Evolutionary conservation across 169 alveolate species (phyloP), one percentile per base, ranked within the genome.

Genomic region (Babesia bovis): DNA sequence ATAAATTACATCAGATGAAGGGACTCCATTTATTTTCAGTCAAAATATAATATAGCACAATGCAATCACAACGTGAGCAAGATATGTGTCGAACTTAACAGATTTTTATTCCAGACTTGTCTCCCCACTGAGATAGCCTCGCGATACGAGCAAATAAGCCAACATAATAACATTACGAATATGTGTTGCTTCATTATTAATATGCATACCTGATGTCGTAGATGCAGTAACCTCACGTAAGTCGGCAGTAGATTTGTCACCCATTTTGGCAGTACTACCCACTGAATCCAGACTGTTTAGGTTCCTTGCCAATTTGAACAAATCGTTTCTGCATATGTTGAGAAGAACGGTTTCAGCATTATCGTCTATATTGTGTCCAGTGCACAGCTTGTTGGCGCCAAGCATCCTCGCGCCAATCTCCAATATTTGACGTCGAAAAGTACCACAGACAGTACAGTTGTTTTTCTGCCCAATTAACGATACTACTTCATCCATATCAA

Each of bases 331-430:
- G 42, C 96, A 85, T 42, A 95, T 82, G 84, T 97, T 97, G 96
- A 97, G 93, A 32, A 96, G 85, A 44, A 96, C 94, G 1, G 99
- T 97, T 86, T 97, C 99, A 6, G 99, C 98, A 36, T 94, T 91
- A 83, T 97, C 99, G 87, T 97, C 99, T 12, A 98, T 97, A 87
- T 96, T 97, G 83, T 97, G 99, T 0, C 99, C 99, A n/a, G 99
- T 97, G 53, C 95, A 93, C 25, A 97, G 89, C 49, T 92, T 94
- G 70, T 95, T 95, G 19, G 97, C 98, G 33, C 90, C 90, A 23
- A 96, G 90, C 47, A 90, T 50, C 66, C 90, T 72, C 36, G 98
- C 98, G 12, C 99, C 99, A 72, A 94, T 90, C 50, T 97, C 99
- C 40, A 97, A 84, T 5, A 98, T 98, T 83, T 96, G 94, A 75